Base-by-base conservation (phyloP, 139 green algal species). In the Nannochloris sp. region DNA sequence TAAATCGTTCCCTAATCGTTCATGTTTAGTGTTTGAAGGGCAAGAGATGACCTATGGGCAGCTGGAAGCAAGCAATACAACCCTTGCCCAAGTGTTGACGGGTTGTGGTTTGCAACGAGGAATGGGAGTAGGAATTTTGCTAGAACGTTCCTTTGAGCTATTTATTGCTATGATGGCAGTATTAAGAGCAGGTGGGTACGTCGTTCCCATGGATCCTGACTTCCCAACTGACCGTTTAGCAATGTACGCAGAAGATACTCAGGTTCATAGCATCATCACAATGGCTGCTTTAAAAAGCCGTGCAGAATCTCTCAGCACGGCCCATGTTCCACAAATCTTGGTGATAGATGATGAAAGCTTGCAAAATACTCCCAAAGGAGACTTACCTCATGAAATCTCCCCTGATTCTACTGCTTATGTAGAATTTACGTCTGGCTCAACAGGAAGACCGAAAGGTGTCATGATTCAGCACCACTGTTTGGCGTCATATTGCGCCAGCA, bases 381-480 rank as follows among this genome's bases (percentile, higher is more conserved):
- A 23, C 3, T 25, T n/a, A 39, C 10, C 29, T 46, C 35, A 27
- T 30, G 25, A n/a, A n/a, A n/a, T n/a, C n/a, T n/a, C n/a, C n/a
- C n/a, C 36, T 25, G 36, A 55, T 31, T 24, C 7, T 27, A 78
- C 42, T 47, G 72, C 72, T 14, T 85, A 86, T 71, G 71, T 81
- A 34, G 83, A 84, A 47, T 89, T 85, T 73, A 89, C 83, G 30
- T 78, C 60, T 10, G 83, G 83, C 19, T 81, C 70, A 0, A 89
- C 83, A 5, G 83, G 83, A 14, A 53, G 54, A 0, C 83, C 83
- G 46, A 89, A 89, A 69, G 79, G 80, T 36, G 63, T 79, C n/a
- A 34, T 69, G 32, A 42, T 86, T 33, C 34, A 23, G 29, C 80
- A 87, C n/a, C n/a, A n/a, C n/a, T n/a, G n/a, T n/a, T n/a, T n/a